Conservation (phyloP, 2,329 filamentous ascomycete genomes). For the Didymella lethalis region DNA sequence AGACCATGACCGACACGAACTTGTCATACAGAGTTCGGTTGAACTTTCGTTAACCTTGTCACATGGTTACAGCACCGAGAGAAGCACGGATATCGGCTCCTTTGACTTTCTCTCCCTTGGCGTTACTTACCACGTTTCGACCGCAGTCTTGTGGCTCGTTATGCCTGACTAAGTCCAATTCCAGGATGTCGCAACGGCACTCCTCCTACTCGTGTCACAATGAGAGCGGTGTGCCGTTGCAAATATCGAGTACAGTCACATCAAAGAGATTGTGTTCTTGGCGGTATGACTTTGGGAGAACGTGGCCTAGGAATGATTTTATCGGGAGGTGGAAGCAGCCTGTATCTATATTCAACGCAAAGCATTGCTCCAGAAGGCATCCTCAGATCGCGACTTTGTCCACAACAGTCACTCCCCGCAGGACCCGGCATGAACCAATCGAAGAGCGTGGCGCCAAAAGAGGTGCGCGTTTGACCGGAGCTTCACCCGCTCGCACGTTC, state of each 20-base stretch:
- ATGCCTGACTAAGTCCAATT: neutral
- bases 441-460: neutral
- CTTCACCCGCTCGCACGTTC: conserved; percentile 6
- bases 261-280: neutral
- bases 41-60: neutral
- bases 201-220: neutral
- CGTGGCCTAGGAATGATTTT: too few species aligned
- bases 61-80: neutral
- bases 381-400: neutral
- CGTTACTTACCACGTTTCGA: neutral
- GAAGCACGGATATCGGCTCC: neutral
- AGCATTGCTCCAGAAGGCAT: neutral
- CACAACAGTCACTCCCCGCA: neutral
- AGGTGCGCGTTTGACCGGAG: conserved; percentile 8
- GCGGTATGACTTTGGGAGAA: neutral
- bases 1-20: neutral
- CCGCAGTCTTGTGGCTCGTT: neutral
- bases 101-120: neutral
- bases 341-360: conserved; percentile 19
- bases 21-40: neutral
- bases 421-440: neutral
- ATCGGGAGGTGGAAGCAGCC: neutral
- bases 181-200: neutral
- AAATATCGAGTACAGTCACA: neutral
- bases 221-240: neutral